A percentile compares a stretch with the other conserved stretches of the same genome.
Conservation (phyloP, 306 rosid genomes). For the Pueraria montana region DNA sequence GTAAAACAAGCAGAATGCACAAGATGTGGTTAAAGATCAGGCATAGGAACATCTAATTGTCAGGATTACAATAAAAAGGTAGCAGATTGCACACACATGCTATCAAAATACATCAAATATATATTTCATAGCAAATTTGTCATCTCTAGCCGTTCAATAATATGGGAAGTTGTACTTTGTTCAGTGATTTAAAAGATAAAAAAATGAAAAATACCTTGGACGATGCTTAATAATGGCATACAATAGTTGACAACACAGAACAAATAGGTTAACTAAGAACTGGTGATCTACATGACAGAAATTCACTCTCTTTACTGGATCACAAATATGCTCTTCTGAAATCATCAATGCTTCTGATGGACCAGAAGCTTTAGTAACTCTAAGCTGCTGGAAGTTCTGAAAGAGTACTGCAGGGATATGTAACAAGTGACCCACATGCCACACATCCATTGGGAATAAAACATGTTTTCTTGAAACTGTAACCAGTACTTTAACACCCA, state of each 20-base stretch:
- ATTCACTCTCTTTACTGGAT: conserved; percentile 53
- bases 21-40: conserved; percentile 27
- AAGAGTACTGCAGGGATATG: conserved; percentile 84
- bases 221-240: conserved; percentile 77
- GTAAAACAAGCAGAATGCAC: conserved; percentile 32
- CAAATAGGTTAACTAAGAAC: conserved; percentile 72
- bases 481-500: conserved; percentile 88
- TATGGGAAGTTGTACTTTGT: conserved; percentile 3
- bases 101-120: conserved; percentile 39
- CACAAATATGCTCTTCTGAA: conserved; percentile 53
- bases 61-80: conserved; percentile 32
- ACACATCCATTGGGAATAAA: conserved; percentile 70
- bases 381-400: conserved; percentile 68
- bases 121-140: conserved; percentile 6
- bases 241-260: conserved; percentile 82
- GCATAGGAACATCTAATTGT: conserved; percentile 11
- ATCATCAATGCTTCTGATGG: conserved; percentile 48
- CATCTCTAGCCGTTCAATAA: conserved; percentile 35
- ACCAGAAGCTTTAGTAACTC: conserved; percentile 58
- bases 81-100: conserved; percentile 24
- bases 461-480: conserved; percentile 79
- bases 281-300: conserved; percentile 57
- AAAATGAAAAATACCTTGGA: conserved; percentile 66
- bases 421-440: conserved; percentile 80
- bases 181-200: conserved; percentile 43